Conservation (phyloP, 345 rosid genomes). For the Erysimum cheiranthoides region DNA sequence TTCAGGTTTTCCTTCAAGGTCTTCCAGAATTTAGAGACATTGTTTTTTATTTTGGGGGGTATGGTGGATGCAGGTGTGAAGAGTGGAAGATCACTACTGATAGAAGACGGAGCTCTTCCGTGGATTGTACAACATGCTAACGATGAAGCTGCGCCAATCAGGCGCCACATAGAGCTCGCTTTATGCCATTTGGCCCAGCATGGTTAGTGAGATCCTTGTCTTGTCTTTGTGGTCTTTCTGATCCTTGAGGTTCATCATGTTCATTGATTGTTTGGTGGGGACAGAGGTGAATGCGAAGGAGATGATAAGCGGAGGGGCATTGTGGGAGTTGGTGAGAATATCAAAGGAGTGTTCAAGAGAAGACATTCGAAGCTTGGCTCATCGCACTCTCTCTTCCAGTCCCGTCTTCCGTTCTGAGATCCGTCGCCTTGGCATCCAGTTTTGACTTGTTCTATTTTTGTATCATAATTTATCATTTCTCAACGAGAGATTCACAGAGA, state of each 20-base stretch:
- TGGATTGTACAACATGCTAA: constrained; percentile 98
- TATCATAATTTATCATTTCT: not conserved
- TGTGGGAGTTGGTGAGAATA: constrained; percentile 94
- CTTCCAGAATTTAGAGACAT: constrained; percentile 18
- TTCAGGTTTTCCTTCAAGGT: not conserved
- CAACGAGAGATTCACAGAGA: not conserved
- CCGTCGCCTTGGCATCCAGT: constrained; percentile 70
- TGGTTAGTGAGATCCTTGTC: constrained; percentile 53
- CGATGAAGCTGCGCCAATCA: constrained; percentile 83
- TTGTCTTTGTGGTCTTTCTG: not conserved
- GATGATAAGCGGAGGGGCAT: constrained; percentile 92
- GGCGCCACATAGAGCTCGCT: constrained; percentile 97
- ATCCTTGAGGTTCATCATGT: not conserved
- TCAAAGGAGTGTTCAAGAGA: constrained; percentile 92
- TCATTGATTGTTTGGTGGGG: constrained; percentile 21
- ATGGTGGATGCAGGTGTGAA: constrained; percentile 59
- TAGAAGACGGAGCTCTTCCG: constrained; percentile 94
- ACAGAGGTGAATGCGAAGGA: constrained; percentile 91
- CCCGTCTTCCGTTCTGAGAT: constrained; percentile 68
- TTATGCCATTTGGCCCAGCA: constrained; percentile 97
- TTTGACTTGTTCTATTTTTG: constrained; percentile 42
- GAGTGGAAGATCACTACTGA: constrained; percentile 79
- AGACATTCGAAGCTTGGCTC: constrained; percentile 88
- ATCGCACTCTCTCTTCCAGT: constrained; percentile 74
- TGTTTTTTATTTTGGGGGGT: not conserved